phyloP scores from a whole-genome alignment of 148 eudicot genomes.

The Amaranthus palmeri region DNA sequence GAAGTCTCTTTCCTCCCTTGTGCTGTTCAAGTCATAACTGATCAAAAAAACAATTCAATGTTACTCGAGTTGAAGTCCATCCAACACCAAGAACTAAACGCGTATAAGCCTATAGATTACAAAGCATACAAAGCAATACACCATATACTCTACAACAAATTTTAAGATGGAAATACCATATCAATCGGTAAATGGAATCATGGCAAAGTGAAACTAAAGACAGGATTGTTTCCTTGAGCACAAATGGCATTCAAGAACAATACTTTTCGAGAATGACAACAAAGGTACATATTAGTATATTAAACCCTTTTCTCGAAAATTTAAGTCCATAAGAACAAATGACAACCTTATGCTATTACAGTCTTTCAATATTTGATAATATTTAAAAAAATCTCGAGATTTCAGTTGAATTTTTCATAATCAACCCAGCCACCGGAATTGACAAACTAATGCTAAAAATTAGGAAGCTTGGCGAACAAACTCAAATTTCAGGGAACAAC shows the following conservation, averaged over 20 bases:
- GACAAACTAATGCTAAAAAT: background rate
- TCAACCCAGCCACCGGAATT: background rate
- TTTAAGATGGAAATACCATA: background rate
- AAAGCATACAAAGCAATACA: background rate
- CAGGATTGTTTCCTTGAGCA: background rate
- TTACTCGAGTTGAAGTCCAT: background rate
- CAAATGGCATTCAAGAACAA: background rate
- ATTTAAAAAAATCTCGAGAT: background rate
- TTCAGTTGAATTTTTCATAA: background rate
- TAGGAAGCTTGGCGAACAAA: background rate
- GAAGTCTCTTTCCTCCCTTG: constrained; percentile 72
- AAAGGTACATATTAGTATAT: background rate
- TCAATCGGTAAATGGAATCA: constrained; percentile 4
- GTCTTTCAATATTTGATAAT: background rate
- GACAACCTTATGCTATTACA: background rate
- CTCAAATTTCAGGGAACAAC: background rate
- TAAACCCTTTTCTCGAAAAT: background rate
- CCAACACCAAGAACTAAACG: background rate
- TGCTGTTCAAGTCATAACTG: constrained; percentile 78
- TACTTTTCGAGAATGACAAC: background rate
- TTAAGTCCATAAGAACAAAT: background rate
- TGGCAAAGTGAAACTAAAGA: background rate
- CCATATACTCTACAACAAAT: background rate
- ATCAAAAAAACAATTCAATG: constrained; percentile 1
- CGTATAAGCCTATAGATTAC: background rate